Base-by-base conservation (phyloP, 2,329 filamentous ascomycete species). In the Paecilomyces sp. region DNA sequence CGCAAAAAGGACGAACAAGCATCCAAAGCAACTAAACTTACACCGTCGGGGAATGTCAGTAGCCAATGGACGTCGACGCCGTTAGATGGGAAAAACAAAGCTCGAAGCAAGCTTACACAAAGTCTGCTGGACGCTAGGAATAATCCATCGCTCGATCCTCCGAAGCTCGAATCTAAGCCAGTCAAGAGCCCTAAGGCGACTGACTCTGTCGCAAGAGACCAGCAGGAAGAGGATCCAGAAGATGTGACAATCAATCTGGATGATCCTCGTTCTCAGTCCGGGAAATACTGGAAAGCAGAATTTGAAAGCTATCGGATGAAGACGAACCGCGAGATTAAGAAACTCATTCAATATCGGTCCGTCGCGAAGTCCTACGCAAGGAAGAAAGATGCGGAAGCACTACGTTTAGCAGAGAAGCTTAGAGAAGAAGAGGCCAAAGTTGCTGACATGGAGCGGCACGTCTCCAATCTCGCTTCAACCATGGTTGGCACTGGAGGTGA, bases 261-360 rank as follows among this genome's bases (percentile, higher is more conserved):
- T 30, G 79, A 83, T 51, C 83, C 84, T 2, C 77, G 78, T 24
- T 84, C 83, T 0, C 80, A 83, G 57, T 85, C 83, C 4, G 84
- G 83, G 1, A 81, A 80, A 64, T 85, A 85, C 66, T 87, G 84
- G 84, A 86, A 86, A 69, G 76, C 79, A 11, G 81, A 86, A 62
- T 86, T 83, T 65, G 82, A 86, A 58, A 78, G 74, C 47, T 87
- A 87, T 65, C 77, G 83, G 15, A 76, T 78, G 24, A 82, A 79
- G 55, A 86, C 84, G 36, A 81, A 84, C 61, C 77, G 77, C 47
- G 84, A 88, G 66, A 82, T 86, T 67, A 84, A 81, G 68, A 85
- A 83, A 65, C 75, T 88, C 55, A 79, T 87, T 56, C 76, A 81
- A 31, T 86, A 87, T 66, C 82, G 84, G 61, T 80, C 82, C 55